phyloP scores from a whole-genome alignment of 345 rosid genomes.

The Bruguiera gymnorhiza region DNA sequence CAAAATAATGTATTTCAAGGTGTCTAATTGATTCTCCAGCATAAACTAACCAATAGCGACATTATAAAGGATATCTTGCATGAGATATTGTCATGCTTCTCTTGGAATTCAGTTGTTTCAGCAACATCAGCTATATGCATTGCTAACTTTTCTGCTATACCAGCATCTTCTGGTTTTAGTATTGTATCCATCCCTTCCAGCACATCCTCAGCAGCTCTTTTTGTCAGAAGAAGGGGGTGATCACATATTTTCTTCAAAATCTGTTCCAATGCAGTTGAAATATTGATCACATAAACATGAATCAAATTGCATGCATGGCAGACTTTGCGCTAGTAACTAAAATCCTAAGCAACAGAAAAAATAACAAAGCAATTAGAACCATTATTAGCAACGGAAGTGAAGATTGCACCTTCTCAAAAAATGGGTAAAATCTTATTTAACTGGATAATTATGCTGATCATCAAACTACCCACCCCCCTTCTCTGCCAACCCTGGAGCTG shows the following conservation, averaged over 20 bases:
- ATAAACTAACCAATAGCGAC: constrained; percentile 66
- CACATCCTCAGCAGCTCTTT: constrained; percentile 85
- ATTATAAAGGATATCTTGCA: constrained; percentile 89
- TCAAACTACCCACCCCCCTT: too few species aligned
- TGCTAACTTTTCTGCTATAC: constrained; percentile 83
- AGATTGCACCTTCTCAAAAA: neutral
- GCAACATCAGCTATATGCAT: constrained; percentile 81
- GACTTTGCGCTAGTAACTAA: neutral
- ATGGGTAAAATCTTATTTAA: too few species aligned
- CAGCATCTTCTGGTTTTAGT: constrained; percentile 67
- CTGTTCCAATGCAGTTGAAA: constrained; percentile 43
- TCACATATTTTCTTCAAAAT: constrained; percentile 94
- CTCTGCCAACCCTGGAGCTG: too few species aligned
- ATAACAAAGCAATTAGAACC: neutral
- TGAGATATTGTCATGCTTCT: constrained; percentile 71
- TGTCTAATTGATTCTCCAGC: constrained; percentile 11
- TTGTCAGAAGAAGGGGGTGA: constrained; percentile 71
- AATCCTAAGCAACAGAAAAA: neutral
- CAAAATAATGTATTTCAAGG: constrained; percentile 6
- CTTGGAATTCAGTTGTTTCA: constrained; percentile 69
- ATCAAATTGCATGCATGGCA: neutral
- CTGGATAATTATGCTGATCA: too few species aligned
- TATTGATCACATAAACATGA: neutral
- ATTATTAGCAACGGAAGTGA: neutral
- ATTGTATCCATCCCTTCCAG: constrained; percentile 87